Base-by-base conservation (phyloP, 768 basidiomycete species). In the Terana coerulea region DNA sequence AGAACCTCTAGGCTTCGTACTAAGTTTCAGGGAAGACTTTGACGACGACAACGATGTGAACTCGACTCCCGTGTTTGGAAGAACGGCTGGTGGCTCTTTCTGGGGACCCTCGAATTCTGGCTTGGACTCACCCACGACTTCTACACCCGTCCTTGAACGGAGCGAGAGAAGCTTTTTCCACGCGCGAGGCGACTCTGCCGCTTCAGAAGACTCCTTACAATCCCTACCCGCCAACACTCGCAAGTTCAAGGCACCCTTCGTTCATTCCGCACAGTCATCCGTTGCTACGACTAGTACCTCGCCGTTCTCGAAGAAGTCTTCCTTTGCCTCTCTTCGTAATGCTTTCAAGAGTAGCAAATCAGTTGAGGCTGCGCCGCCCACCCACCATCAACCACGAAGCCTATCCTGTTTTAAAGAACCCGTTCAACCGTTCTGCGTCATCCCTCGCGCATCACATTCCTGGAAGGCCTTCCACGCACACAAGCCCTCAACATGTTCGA, bases 291-390 rank as follows among this genome's bases (percentile, higher is more conserved):
- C 69, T 2, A 63, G 47, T 30, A 56, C 60, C 37, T 69, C 80
- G n/a, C 73, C 81, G 1, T 87, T 90, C 62, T 72, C 80, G 36
- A 90, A 89, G 72, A 93, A 93, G 60, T 67, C 86, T 2, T 92
- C 90, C 0, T 91, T 93, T 53, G 90, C 90, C 2, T 91, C 88
- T 14, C 81, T 93, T 53, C 83, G 88, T 34, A 91, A 91, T 63
- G 89, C 90, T 3, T 91, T 93, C 76, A 92, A 88, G 67, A 80
- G 78, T 39, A 75, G 76, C 49, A 88, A 78, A 61, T 74, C 68
- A 48, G 72, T 65, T 44, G 81, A 84, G n/a, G 54, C 54, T 24
- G 65, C 66, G 8, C 71, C 83, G 5, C 91, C 89, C n/a, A 48
- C 91, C 89, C 12, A 70, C 73, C 30, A 67, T 91, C 26, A 88